Conservation (phyloP, 768 basidiomycete species). For the Tricholoma sp. region DNA sequence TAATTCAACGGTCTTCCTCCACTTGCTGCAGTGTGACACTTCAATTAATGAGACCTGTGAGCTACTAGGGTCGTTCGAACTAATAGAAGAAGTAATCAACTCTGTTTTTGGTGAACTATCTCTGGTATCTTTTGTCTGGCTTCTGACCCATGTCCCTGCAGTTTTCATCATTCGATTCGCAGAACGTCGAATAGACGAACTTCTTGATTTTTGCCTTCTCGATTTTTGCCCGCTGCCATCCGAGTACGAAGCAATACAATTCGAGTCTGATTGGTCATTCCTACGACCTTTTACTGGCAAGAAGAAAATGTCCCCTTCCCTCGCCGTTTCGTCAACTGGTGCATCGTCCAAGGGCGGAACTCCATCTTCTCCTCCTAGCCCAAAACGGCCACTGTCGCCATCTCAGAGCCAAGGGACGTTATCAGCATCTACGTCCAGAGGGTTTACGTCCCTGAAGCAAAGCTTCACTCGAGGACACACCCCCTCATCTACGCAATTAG, state of each 20-base stretch:
- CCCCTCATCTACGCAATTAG: constrained; percentile 41
- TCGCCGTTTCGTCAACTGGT: constrained; percentile 24
- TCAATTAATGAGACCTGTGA: constrained; percentile 77
- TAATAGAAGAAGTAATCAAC: constrained; percentile 90
- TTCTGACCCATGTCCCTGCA: constrained; percentile 26
- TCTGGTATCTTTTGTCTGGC: neutral
- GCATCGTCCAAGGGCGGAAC: constrained; percentile 29
- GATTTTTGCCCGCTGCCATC: constrained; percentile 76
- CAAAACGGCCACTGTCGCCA: constrained; percentile 49
- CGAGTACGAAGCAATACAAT: constrained; percentile 79
- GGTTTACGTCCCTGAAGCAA: constrained; percentile 66
- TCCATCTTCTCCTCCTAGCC: constrained; percentile 46
- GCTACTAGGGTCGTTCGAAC: constrained; percentile 74
- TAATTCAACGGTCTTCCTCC: constrained; percentile 86
- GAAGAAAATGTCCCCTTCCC: constrained; percentile 41
- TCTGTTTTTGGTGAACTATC: constrained; percentile 77
- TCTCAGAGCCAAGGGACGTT: constrained; percentile 37
- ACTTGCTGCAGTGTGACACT: constrained; percentile 83
- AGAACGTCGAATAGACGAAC: constrained; percentile 81
- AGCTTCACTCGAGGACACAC: constrained; percentile 52
- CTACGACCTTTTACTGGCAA: constrained; percentile 66
- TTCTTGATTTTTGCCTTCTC: constrained; percentile 78
- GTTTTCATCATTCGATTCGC: constrained; percentile 94
- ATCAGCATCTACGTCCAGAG: constrained; percentile 42
- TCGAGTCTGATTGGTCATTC: constrained; percentile 96